phyloP scores from a whole-genome alignment of 116 monocot species.

The Iris pallida region DNA sequence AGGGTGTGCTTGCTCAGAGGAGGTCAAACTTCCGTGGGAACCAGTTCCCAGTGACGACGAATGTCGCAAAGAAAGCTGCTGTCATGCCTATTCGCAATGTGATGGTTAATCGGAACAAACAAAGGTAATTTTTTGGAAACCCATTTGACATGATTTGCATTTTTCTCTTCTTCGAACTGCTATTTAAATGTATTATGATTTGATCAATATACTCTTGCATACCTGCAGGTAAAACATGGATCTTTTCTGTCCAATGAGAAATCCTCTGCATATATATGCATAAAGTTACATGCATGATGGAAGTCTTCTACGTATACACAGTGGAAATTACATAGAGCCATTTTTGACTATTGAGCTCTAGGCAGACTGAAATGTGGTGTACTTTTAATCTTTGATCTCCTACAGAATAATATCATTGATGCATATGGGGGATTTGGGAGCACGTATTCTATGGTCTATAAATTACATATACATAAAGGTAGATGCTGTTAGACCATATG shows the following conservation, averaged over 20 bases:
- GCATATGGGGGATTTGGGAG: not conserved
- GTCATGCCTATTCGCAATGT: slow-evolving; percentile 36
- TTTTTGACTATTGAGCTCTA: too few species aligned
- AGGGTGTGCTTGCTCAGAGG: slow-evolving; percentile 70
- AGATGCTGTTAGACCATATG: too few species aligned
- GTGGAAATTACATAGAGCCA: too few species aligned
- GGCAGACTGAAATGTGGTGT: not conserved
- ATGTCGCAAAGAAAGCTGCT: slow-evolving; percentile 56
- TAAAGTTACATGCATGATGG: too few species aligned
- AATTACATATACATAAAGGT: too few species aligned
- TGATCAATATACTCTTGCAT: not conserved
- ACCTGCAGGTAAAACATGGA: slow-evolving; percentile 31
- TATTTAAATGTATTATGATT: not conserved
- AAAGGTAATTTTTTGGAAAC: slow-evolving; percentile 36
- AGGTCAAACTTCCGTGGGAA: slow-evolving; percentile 59
- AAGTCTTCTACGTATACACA: too few species aligned
- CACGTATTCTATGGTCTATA: too few species aligned
- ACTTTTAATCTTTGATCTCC: not conserved
- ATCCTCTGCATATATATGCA: slow-evolving; percentile 11
- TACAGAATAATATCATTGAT: not conserved
- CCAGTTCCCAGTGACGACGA: slow-evolving; percentile 57
- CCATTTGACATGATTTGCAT: not conserved
- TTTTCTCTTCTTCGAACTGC: not conserved
- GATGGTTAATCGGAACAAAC: slow-evolving; percentile 35
- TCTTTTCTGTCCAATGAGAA: slow-evolving; percentile 19